Evolutionary conservation across 2,329 filamentous ascomycete genomes (phyloP).

Genomic region (Xylaria sp.): DNA sequence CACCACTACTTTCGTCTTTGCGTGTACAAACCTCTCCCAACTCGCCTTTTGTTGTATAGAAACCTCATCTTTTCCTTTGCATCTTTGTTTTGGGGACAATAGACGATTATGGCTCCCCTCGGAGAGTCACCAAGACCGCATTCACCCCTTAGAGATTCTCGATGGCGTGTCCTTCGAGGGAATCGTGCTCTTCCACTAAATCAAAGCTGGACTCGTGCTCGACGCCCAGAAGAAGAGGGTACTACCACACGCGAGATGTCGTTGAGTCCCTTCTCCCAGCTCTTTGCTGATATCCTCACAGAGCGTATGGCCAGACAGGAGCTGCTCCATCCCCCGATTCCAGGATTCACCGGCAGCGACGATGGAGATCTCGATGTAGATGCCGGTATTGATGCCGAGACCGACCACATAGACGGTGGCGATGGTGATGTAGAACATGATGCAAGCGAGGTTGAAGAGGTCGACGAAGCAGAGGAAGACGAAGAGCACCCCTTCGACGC

Average conservation of each 20-base stretch:
- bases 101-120: constrained; percentile 9
- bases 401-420: constrained; percentile 45
- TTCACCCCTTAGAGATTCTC: constrained; percentile 4
- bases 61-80: neutral
- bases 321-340: constrained; percentile 12
- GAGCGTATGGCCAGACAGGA: constrained; percentile 11
- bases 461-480: constrained; percentile 53
- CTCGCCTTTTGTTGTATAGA: neutral
- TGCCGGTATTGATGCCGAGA: constrained; percentile 39
- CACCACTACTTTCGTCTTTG: constrained; percentile 22
- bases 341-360: constrained; percentile 21
- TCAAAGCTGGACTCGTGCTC: constrained; percentile 9
- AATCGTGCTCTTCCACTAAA: neutral
- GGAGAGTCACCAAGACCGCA: neutral
- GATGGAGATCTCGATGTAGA: constrained; percentile 48
- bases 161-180: constrained; percentile 25
- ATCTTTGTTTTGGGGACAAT: neutral
- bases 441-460: constrained; percentile 50
- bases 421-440: constrained; percentile 47
- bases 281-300: constrained; percentile 30
- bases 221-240: constrained; percentile 16
- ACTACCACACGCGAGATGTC: constrained; percentile 6
- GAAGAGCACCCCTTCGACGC: constrained; percentile 60
- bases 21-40: constrained; percentile 10
- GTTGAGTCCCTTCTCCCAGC: constrained; percentile 23